These are phyloP conservation scores for Phoenix dactylifera DNA, from an alignment of 176 grass and related monocot genomes.

Conservation along the genomic window DNA sequence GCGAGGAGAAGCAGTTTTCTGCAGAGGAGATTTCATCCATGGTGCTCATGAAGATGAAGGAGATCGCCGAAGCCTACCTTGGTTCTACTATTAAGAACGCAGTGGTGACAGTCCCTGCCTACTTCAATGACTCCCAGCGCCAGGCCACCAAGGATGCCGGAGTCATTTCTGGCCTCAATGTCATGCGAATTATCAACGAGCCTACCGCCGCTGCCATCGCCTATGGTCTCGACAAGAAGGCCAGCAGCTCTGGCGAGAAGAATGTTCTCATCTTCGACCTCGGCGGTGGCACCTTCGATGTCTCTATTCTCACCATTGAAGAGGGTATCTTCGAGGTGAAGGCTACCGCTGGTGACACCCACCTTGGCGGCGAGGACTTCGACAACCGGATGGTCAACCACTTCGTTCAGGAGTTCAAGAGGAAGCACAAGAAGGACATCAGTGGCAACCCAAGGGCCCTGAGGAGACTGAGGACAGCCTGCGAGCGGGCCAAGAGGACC, in stretches of 20 bases:
- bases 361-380: conserved; percentile 61
- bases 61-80: conserved; percentile 50
- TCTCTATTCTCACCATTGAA: conserved; percentile 48
- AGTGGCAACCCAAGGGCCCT: conserved; percentile 52
- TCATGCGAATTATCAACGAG: conserved; percentile 49
- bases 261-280: conserved; percentile 60
- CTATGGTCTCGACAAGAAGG: conserved; percentile 56
- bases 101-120: conserved; percentile 44
- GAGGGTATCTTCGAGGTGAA: conserved; percentile 53
- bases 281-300: conserved; percentile 54
- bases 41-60: conserved; percentile 55
- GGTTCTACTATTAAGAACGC: conserved; percentile 41
- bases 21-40: conserved; percentile 50
- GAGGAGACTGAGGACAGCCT: conserved; percentile 37
- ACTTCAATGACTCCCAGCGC: conserved; percentile 50
- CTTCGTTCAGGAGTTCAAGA: conserved; percentile 56
- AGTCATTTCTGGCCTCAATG: conserved; percentile 53
- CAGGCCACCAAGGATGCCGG: conserved; percentile 59
- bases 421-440: conserved; percentile 60
- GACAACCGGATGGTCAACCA: conserved; percentile 63
- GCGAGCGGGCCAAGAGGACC: conserved; percentile 54
- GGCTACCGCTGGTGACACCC: conserved; percentile 54
- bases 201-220: conserved; percentile 38
- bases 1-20: conserved; percentile 55
- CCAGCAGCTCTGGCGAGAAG: conserved; percentile 40